Percentiles rank a stretch among this genome's conserved stretches.
These are phyloP conservation scores for Aspergillus terreus DNA, from an alignment of 2,329 filamentous ascomycete genomes.

Conservation along the genomic window DNA sequence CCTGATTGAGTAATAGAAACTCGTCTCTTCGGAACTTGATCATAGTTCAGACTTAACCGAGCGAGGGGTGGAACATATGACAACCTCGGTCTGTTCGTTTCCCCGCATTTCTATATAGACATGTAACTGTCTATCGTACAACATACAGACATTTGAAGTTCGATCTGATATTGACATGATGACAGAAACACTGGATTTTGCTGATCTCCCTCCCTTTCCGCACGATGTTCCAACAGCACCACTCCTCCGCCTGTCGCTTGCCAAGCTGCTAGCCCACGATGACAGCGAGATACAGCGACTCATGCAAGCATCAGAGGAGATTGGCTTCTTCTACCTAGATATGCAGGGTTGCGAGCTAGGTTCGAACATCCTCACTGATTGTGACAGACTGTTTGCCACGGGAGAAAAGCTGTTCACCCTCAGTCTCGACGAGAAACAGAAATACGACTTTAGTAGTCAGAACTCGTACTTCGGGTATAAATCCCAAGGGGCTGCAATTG, in stretches of 20 bases:
- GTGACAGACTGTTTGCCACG: constrained; percentile 45
- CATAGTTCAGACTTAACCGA: not conserved
- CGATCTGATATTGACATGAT: not conserved
- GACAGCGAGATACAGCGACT: constrained; percentile 32
- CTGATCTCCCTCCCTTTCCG: constrained; percentile 39
- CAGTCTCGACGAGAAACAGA: constrained; percentile 49
- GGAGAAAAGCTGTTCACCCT: constrained; percentile 48
- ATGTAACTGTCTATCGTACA: not conserved
- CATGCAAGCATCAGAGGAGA: constrained; percentile 40
- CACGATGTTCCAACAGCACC: constrained; percentile 41
- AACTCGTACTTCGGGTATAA: constrained; percentile 55
- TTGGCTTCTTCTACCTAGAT: constrained; percentile 58
- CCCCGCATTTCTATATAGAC: constrained; percentile 18
- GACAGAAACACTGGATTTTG: constrained; percentile 16
- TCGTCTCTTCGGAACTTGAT: not conserved
- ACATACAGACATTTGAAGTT: no score
- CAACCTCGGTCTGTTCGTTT: constrained; percentile 14
- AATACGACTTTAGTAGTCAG: constrained; percentile 51
- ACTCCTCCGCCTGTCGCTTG: constrained; percentile 40
- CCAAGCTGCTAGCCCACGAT: constrained; percentile 36
- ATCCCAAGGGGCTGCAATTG: constrained; percentile 43
- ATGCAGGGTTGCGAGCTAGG: constrained; percentile 38
- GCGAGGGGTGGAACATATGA: not conserved
- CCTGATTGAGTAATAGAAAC: not conserved
- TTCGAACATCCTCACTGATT: constrained; percentile 39